These are phyloP conservation scores for Wickerhamomyces sp. DNA, from an alignment of 1,139 yeast genomes.

Conservation along the genomic window DNA sequence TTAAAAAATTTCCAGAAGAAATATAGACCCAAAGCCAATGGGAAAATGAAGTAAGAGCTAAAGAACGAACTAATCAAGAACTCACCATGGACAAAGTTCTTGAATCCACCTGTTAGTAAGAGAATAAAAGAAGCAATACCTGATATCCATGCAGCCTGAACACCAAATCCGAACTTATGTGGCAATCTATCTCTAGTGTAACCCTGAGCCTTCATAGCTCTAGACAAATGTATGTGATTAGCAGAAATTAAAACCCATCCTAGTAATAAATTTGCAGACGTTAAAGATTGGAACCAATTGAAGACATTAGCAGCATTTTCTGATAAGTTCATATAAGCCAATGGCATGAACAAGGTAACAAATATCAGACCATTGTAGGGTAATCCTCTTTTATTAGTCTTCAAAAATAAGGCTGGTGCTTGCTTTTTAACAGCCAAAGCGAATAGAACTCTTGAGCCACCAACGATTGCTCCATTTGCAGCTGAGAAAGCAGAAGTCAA, in stretches of 20 bases:
- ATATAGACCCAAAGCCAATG: conserved; percentile 27
- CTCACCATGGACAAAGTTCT: conserved; percentile 32
- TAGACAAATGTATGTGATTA: conserved; percentile 27
- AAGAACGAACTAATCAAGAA: conserved; percentile 33
- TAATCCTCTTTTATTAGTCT: conserved; percentile 39
- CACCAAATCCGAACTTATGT: conserved; percentile 14
- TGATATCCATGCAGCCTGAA: conserved; percentile 31
- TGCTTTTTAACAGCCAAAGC: conserved; percentile 45
- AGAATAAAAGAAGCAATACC: conserved; percentile 30
- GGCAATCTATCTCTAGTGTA: conserved; percentile 31
- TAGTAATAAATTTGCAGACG: conserved; percentile 5
- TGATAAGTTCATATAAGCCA: conserved; percentile 36
- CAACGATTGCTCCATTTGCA: conserved; percentile 40
- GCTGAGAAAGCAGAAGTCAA: conserved; percentile 51
- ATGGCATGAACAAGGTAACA: conserved; percentile 31
- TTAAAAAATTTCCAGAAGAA: conserved; percentile 28
- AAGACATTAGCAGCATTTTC: conserved; percentile 37
- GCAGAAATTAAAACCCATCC: conserved; percentile 25
- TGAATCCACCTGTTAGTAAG: conserved; percentile 35
- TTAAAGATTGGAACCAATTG: conserved; percentile 6
- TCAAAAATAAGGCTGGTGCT: conserved; percentile 45
- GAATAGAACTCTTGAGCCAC: conserved; percentile 39
- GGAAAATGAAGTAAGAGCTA: conserved; percentile 33
- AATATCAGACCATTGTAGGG: conserved; percentile 51
- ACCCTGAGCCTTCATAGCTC: conserved; percentile 33